These are phyloP conservation scores for Yamadazyma sp. DNA, from an alignment of 1,139 yeast genomes.

Conservation along the genomic window DNA sequence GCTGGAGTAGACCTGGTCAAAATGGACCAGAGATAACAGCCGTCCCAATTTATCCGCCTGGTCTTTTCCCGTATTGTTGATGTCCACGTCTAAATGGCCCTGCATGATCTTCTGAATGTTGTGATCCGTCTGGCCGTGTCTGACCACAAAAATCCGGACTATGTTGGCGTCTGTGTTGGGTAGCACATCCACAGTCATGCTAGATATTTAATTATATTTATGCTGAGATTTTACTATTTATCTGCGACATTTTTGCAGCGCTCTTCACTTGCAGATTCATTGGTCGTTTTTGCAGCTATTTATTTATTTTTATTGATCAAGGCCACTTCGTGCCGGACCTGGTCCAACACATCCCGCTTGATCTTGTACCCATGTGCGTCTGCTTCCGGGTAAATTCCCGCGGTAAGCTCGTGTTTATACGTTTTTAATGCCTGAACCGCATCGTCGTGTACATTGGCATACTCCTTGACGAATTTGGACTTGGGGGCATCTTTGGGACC, in stretches of 20 bases:
- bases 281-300: too few relatives aligned
- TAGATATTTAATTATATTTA: too few relatives aligned
- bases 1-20: slow-evolving; percentile 58
- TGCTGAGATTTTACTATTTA: too few relatives aligned
- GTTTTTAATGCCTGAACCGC: slow-evolving; percentile 53
- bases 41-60: slow-evolving; percentile 58
- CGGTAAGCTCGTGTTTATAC: slow-evolving; percentile 61
- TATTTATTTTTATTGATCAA: background rate
- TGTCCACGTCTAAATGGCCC: slow-evolving; percentile 65
- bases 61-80: slow-evolving; percentile 56
- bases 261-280: too few relatives aligned
- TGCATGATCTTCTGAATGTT: slow-evolving; percentile 67
- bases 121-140: slow-evolving; percentile 83
- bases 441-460: slow-evolving; percentile 49
- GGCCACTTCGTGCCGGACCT: slow-evolving; percentile 30
- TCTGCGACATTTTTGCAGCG: too few relatives aligned
- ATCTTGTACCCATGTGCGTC: slow-evolving; percentile 70
- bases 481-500: slow-evolving; percentile 43
- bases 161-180: slow-evolving; percentile 35
- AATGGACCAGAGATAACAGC: slow-evolving; percentile 32
- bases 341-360: slow-evolving; percentile 60
- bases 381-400: slow-evolving; percentile 56
- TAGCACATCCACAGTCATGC: slow-evolving; percentile 32
- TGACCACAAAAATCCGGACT: slow-evolving; percentile 59
- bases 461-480: slow-evolving; percentile 80